phyloP scores from a whole-genome alignment of 2,329 filamentous ascomycete genomes.

The Colletotrichum destructivum region DNA sequence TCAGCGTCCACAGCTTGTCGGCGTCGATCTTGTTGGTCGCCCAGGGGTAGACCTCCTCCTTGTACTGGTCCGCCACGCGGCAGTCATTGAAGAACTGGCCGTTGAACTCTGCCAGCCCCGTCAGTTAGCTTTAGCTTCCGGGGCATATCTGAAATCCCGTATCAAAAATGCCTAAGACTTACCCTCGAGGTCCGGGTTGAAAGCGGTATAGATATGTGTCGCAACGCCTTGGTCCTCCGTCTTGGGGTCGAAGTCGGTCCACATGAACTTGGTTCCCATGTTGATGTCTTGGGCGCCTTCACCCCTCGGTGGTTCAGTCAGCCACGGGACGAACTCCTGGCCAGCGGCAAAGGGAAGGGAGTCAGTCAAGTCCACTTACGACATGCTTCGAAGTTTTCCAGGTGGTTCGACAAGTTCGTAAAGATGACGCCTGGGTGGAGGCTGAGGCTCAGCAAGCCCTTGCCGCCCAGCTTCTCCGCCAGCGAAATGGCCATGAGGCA shows the following conservation, averaged over 20 bases:
- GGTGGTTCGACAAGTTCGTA: slow-evolving; percentile 41
- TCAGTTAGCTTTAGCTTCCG: background rate
- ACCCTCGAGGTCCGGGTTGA: slow-evolving; percentile 46
- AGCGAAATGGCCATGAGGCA: slow-evolving; percentile 51
- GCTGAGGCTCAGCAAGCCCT: slow-evolving; percentile 51
- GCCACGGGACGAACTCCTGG: background rate
- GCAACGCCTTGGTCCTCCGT: slow-evolving; percentile 51
- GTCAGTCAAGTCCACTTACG: slow-evolving; percentile 2
- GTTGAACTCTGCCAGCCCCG: slow-evolving; percentile 34
- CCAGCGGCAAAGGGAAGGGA: too few species aligned
- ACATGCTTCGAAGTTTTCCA: slow-evolving; percentile 28
- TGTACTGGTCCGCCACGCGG: slow-evolving; percentile 46
- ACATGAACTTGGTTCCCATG: slow-evolving; percentile 44
- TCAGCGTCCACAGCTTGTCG: slow-evolving; percentile 53
- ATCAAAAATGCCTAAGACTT: background rate
- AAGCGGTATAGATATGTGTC: slow-evolving; percentile 51
- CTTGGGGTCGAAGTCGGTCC: slow-evolving; percentile 41
- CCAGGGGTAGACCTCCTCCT: slow-evolving; percentile 49
- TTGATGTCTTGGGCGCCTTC: slow-evolving; percentile 46
- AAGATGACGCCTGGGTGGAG: slow-evolving; percentile 52
- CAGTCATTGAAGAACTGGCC: slow-evolving; percentile 51
- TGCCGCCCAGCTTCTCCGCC: slow-evolving; percentile 50
- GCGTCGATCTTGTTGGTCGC: slow-evolving; percentile 48
- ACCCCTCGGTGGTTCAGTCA: background rate
- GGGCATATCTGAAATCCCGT: background rate